phyloP scores from a whole-genome alignment of 306 rosid genomes.

The Luffa aegyptiaca region DNA sequence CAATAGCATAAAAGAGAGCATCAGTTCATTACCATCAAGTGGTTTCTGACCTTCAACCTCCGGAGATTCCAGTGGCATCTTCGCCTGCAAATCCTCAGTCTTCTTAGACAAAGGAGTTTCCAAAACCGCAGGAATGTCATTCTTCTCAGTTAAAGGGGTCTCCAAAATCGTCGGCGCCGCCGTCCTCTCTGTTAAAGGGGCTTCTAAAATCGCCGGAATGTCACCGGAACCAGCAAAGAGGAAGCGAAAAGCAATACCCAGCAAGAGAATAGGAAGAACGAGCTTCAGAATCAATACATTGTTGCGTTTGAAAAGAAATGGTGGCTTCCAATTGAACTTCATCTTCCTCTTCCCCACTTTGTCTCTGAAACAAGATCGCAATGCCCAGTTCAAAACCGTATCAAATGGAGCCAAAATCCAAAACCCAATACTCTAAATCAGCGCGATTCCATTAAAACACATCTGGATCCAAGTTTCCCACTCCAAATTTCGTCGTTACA shows the following conservation, averaged over 20 bases:
- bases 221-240: slow-evolving; percentile 35
- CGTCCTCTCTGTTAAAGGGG: slow-evolving; percentile 34
- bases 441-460: not conserved
- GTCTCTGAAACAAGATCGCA: not conserved
- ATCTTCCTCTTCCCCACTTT: slow-evolving; percentile 20
- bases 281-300: slow-evolving; percentile 33
- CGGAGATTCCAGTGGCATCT: not conserved
- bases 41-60: not conserved
- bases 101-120: not conserved
- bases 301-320: slow-evolving; percentile 33
- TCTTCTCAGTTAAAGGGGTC: not conserved
- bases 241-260: slow-evolving; percentile 56
- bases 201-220: slow-evolving; percentile 31
- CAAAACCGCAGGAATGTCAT: not conserved
- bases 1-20: not conserved
- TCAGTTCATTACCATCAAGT: not conserved
- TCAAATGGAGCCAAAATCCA: not conserved
- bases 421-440: not conserved
- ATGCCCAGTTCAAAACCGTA: not conserved
- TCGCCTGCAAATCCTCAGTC: not conserved
- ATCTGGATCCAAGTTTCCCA: slow-evolving; percentile 2
- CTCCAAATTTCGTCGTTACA: not conserved
- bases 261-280: slow-evolving; percentile 29
- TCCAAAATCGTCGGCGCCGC: slow-evolving; percentile 5
- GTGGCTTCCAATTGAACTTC: slow-evolving; percentile 43